A percentile compares a stretch with the other conserved stretches of the same genome.
phyloP scores from a whole-genome alignment of 257 asterid genomes.

The Solanum stenotomum region DNA sequence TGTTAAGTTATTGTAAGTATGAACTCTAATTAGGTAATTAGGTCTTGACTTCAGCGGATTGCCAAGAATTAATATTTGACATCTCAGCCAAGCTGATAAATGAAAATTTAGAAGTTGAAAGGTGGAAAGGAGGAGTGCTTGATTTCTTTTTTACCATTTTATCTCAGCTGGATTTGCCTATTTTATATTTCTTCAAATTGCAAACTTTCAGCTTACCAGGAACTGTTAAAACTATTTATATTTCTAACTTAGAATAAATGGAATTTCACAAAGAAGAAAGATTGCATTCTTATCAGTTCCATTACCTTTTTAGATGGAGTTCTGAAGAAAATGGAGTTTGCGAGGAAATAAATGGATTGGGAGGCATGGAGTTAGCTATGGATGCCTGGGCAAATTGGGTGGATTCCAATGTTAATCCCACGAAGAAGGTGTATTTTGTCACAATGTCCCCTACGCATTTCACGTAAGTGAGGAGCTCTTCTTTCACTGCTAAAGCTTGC shows the following conservation, averaged over 20 bases:
- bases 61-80: background rate
- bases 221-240: background rate
- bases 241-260: background rate
- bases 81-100: background rate
- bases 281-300: background rate
- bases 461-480: constrained; percentile 26
- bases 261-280: too few species aligned
- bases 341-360: constrained; percentile 65
- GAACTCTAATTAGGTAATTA: background rate
- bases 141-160: background rate
- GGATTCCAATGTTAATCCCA: constrained; percentile 39
- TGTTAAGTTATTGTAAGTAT: constrained; percentile 65
- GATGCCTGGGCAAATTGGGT: constrained; percentile 92
- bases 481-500: background rate
- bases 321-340: constrained; percentile 48
- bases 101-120: background rate
- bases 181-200: background rate
- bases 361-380: constrained; percentile 95
- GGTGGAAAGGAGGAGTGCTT: background rate
- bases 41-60: too few species aligned
- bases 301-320: constrained; percentile 53
- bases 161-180: too few species aligned
- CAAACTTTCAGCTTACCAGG: background rate
- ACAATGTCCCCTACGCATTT: constrained; percentile 97
- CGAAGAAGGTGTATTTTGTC: constrained; percentile 67